Percentiles rank a stretch among this genome's conserved stretches.
Conservation (phyloP, 2,329 filamentous ascomycete species). For the Cordyceps cateniannulata region DNA sequence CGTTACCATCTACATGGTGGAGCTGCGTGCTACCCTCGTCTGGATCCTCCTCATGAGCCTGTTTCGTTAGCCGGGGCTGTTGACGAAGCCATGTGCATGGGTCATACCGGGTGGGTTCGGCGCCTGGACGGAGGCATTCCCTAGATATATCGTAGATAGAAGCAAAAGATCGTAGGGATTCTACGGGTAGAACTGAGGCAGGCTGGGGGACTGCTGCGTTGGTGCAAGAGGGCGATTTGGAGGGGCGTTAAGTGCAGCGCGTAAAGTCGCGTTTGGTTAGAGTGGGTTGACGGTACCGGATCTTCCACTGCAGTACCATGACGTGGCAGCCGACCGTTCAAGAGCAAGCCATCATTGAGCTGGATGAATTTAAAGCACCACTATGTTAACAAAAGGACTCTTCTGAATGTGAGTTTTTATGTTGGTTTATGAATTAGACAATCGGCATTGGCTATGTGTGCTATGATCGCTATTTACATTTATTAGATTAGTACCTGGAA, state of each 20-base stretch:
- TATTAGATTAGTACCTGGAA: no score
- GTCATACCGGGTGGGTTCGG: slow-evolving; percentile 26
- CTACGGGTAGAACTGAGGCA: neutral
- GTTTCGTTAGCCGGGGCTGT: neutral
- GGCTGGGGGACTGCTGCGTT: neutral
- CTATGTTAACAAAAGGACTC: no score
- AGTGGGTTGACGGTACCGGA: neutral
- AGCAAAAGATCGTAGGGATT: neutral
- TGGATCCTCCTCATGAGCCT: slow-evolving; percentile 25
- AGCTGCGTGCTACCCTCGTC: slow-evolving; percentile 27
- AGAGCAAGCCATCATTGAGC: no score
- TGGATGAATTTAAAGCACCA: no score
- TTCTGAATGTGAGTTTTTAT: no score
- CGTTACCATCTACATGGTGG: slow-evolving; percentile 24
- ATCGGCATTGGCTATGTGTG: no score
- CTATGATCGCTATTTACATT: no score
- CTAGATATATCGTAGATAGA: neutral
- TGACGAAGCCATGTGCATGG: neutral
- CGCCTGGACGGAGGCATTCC: slow-evolving; percentile 17
- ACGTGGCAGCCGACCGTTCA: neutral
- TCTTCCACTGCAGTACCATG: neutral
- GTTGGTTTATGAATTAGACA: no score
- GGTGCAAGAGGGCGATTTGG: neutral
- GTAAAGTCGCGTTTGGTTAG: neutral
- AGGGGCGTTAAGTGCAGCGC: slow-evolving; percentile 3